These are phyloP conservation scores for Nelumbo lutea DNA, from an alignment of 164 flowering plant species.

Conservation along the genomic window DNA sequence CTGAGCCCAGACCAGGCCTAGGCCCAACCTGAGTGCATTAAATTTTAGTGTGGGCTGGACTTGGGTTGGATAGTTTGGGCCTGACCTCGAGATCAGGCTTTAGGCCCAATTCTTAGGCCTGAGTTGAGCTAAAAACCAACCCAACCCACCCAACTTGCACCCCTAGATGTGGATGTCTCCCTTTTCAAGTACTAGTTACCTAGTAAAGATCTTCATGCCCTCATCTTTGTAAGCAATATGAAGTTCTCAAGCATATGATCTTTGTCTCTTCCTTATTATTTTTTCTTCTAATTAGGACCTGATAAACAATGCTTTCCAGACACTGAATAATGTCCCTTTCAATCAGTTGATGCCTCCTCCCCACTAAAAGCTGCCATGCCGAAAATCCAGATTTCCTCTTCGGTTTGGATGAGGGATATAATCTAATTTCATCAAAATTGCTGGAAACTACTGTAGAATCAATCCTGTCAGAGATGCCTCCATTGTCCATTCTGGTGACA, in stretches of 20 bases:
- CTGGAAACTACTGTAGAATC: constrained; percentile 4
- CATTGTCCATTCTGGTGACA: constrained; percentile 7
- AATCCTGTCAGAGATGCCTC: constrained; percentile 14
- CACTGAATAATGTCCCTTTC: constrained; percentile 56
- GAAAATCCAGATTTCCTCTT: constrained; percentile 58
- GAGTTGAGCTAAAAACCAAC: too few relatives aligned
- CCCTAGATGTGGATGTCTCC: constrained; percentile 26
- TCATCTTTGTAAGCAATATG: constrained; percentile 75
- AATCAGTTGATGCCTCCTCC: constrained; percentile 25
- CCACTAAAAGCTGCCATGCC: not conserved
- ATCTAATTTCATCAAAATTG: constrained; percentile 8
- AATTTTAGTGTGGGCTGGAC: too few relatives aligned
- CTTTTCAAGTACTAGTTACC: constrained; percentile 74
- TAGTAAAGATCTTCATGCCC: constrained; percentile 76
- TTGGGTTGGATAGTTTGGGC: too few relatives aligned
- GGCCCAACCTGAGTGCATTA: too few relatives aligned
- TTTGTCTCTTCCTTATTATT: constrained; percentile 47
- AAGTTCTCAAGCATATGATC: constrained; percentile 84
- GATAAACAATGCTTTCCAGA: constrained; percentile 74
- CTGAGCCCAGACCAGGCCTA: too few relatives aligned
- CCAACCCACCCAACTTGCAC: too few relatives aligned
- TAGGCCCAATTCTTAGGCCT: too few relatives aligned
- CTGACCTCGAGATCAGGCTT: too few relatives aligned
- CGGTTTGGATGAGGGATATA: constrained; percentile 53
- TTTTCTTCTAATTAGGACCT: constrained; percentile 25